Evolutionary conservation across 345 rosid genomes (phyloP), one percentile per base, ranked within the genome.

Genomic region (Ailanthus altissimus): DNA sequence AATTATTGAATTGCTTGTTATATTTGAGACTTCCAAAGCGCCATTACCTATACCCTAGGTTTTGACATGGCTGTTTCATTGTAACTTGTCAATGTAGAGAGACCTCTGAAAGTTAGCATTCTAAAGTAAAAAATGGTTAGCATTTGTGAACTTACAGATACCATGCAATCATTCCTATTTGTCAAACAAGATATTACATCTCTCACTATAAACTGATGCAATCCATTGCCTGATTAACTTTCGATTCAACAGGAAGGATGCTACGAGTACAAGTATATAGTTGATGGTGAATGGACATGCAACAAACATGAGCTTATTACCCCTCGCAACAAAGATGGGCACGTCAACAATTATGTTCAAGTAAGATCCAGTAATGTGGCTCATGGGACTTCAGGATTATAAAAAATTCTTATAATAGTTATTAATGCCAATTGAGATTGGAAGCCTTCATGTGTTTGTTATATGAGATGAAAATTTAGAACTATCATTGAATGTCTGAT

Each of bases 211-310:
- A 26, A 15, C 43, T 26, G 40, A 7, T 15, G 60, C 15, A 50
- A 49, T 40, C 6, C 9, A 57, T 62, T n/a, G 25, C 15, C 23
- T 6, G 47, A 38, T 9, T n/a, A n/a, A 57, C 28, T 69, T 23
- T 76, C 64, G 59, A 54, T 70, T 79, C 53, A 64, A 85, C 97
- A 96, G 99, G 98, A 91, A 83, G 99, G 99, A 77, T 73, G 73
- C 73, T 96, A 92, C 15, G 99, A 96, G 81, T 96, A 93, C 87
- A 96, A 93, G 79, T 96, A 96, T 80, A 84, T 93, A 49, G 85
- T 93, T 69, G 91, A 96, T 80, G 98, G 97, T 40, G 89, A 87
- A 77, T 96, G 99, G 99, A 73, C 53, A 6, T 74, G 80, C 89
- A 93, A 92, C 72, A 63, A 87, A 57, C 67, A 70, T 6, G 98